Base-by-base conservation (phyloP, 345 rosid species). In the Dipteronia sinensis region DNA sequence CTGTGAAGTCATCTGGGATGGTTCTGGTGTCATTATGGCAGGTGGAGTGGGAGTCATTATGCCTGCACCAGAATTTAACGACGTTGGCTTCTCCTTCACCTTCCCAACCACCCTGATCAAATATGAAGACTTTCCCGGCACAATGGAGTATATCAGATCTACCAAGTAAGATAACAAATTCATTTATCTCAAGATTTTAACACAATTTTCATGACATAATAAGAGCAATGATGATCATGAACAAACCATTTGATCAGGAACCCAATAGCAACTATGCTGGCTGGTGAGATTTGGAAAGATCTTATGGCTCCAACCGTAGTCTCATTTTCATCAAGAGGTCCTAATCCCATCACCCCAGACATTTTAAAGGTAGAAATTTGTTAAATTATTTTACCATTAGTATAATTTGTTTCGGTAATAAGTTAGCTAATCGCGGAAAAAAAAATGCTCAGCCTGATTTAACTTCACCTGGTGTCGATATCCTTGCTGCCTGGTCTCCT, bases 401-500 rank as follows among this genome's bases (percentile, higher is more conserved):
- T 49, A 31, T 31, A 49, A 15, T 68, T 23, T 10, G 25, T n/a
- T 38, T 44, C 16, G n/a, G 55, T 20, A 22, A 46, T 44, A 17
- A 9, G 9, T 34, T 66, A 68, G 1, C 56, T 68, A 44, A 44
- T 44, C 55, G 5, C 15, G 3, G 34, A 22, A 13, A 20, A 68
- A 42, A 44, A 10, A n/a, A 31, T 31, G 31, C 1, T 44, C 80
- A 83, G 86, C 86, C 86, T 62, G 83, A 83, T 72, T 34, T 80
- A 16, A 72, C 81, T 31, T 83, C 81, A 1, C 81, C 86, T 27
- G 86, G 86, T 0, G 81, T 77, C 40, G 77, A 83, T 65, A 80
- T 80, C 22, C 78, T 83, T 15, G 86, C 86, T 29, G 83, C 83
- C 7, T 77, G 83, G 86, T 77, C 86, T 11, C 77, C 80, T 40